Evolutionary conservation across 441 rosid species (phyloP).

Genomic region (Erysimum cheiri): DNA sequence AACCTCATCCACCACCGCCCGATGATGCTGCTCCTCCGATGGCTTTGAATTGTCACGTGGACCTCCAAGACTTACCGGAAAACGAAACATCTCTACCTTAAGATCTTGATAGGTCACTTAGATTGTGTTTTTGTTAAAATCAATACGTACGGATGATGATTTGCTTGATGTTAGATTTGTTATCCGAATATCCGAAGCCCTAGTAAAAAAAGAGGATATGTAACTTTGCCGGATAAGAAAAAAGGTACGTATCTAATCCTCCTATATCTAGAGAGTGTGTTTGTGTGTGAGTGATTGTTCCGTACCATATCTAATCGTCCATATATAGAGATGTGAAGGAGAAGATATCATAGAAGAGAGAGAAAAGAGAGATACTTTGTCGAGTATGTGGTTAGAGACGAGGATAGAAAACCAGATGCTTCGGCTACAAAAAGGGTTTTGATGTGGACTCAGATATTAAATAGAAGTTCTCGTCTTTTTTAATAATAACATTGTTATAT

Average conservation of each 20-base stretch:
- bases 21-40: constrained; percentile 41
- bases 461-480: background rate
- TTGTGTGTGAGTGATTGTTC: constrained; percentile 37
- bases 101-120: constrained; percentile 13
- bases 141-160: constrained; percentile 13
- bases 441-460: constrained; percentile 42
- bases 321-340: constrained; percentile 50
- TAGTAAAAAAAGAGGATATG: constrained; percentile 24
- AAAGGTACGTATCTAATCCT: constrained; percentile 26
- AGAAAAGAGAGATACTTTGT: constrained; percentile 38
- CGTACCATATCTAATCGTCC: constrained; percentile 66
- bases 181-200: constrained; percentile 29
- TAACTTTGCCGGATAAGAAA: constrained; percentile 25
- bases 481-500: background rate
- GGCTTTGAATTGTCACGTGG: constrained; percentile 32
- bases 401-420: constrained; percentile 46
- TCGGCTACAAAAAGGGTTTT: constrained; percentile 73
- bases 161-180: background rate
- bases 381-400: constrained; percentile 51
- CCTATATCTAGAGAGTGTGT: constrained; percentile 5
- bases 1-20: constrained; percentile 57
- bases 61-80: constrained; percentile 52
- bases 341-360: constrained; percentile 29
- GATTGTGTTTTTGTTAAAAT: background rate
- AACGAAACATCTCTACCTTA: constrained; percentile 55